Base-by-base conservation (phyloP, 805 yeast genomes). In the Blastobotrys mokoenaii region DNA sequence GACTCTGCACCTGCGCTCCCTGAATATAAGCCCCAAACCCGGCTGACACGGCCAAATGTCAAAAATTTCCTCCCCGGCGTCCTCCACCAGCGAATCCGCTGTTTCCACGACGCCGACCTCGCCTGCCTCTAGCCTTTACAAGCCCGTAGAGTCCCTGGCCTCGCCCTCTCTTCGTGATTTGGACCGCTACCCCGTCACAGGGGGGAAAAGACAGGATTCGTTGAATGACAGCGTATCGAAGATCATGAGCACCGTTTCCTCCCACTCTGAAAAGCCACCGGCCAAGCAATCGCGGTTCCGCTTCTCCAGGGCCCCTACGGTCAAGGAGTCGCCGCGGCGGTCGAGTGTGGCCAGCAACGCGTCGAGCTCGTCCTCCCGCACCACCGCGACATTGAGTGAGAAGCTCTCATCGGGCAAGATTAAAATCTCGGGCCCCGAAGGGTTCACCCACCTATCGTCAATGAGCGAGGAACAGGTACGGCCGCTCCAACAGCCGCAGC, bases 111-210 rank as follows among this genome's bases (percentile, higher is more conserved):
- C 39, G 29, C n/a, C 39, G 39, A 7, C 29, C 4, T 11, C 29
- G 17, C 30, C 29, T 14, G 29, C 22, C 27, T 22, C 27, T 8
- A 22, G 27, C 8, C 27, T 22, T 8, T 22, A 4, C 7, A 22
- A 22, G 27, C 27, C 27, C n/a, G 14, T n/a, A 6, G 30, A 30
- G 20, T 14, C 35, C 6, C 36, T 35, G 9, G 14, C 22, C 17
- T 25, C 43, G 37, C 22, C 44, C 12, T 32, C 33, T n/a, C 39
- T 41, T 11, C 17, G 44, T 17, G 44, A 41, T 11, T 41, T 41
- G 17, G 44, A 41, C 30, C 10, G 44, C 12, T 41, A 41, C 29
- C 44, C 44, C 16, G 22, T 20, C 17, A 5, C 39, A 16, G 44
- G 12, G 39, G 32, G 9, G 33, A 10, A 10, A 15, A 12, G 10